Conservation (phyloP, 169 alveolate species). For the Plasmodium berghei region DNA sequence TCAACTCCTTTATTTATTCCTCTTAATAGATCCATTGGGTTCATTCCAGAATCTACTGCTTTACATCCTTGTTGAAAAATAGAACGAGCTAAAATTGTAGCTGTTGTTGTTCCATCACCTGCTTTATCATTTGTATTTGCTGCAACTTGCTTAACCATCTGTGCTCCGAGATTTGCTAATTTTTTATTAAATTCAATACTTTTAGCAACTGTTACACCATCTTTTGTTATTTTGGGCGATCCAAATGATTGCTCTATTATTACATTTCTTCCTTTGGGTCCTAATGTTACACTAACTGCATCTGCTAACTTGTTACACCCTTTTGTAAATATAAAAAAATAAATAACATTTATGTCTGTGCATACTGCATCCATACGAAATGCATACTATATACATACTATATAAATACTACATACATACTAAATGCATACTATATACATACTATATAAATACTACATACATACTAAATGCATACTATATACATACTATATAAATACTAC, state of each 20-base stretch:
- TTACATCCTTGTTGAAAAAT: slow-evolving; percentile 98
- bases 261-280: slow-evolving; percentile 99
- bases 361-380: background rate
- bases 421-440: no score
- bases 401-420: no score
- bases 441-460: no score
- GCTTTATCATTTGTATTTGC: slow-evolving; percentile 98
- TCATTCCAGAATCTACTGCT: slow-evolving; percentile 99
- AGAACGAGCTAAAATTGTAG: slow-evolving; percentile 98
- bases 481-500: no score
- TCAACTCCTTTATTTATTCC: slow-evolving; percentile 88
- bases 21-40: slow-evolving; percentile 98
- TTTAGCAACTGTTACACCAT: slow-evolving; percentile 99
- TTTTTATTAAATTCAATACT: slow-evolving; percentile 95
- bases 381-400: no score
- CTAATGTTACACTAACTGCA: slow-evolving; percentile 99
- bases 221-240: slow-evolving; percentile 98
- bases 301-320: slow-evolving; percentile 97
- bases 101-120: slow-evolving; percentile 99
- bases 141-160: slow-evolving; percentile 97
- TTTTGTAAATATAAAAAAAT: background rate
- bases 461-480: no score
- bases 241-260: slow-evolving; percentile 96
- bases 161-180: slow-evolving; percentile 98
- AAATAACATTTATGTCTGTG: no score